Evolutionary conservation across 2,329 filamentous ascomycete species (phyloP).

Genomic region (Blastomyces percursus): DNA sequence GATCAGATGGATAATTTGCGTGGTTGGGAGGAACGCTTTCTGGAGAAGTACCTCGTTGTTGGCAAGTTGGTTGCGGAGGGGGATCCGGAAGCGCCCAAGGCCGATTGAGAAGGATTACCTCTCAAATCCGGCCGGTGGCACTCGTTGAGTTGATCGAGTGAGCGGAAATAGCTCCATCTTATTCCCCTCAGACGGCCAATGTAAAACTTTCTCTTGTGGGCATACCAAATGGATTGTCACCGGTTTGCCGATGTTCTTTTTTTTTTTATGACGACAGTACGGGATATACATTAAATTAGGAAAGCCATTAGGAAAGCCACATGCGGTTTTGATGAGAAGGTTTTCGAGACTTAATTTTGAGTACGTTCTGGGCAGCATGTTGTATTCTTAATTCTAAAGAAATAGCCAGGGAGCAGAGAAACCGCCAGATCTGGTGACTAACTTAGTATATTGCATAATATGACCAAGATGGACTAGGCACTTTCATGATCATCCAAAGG

Average conservation of each 20-base stretch:
- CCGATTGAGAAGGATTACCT: not conserved
- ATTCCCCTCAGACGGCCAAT: not conserved
- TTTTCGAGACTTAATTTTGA: not conserved
- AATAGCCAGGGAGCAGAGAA: not conserved
- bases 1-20: conserved; percentile 74
- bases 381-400: not conserved
- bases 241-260: not conserved
- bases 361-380: not conserved
- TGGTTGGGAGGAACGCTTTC: conserved; percentile 90
- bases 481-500: not conserved
- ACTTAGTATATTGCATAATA: not conserved
- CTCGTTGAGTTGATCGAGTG: not conserved
- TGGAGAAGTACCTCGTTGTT: conserved; percentile 90
- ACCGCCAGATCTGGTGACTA: not conserved
- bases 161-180: not conserved
- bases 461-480: not conserved
- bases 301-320: too few species aligned
- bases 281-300: not conserved
- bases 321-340: not conserved
- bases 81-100: conserved; percentile 29
- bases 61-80: conserved; percentile 66
- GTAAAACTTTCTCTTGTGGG: not conserved
- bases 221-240: not conserved
- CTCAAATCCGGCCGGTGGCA: not conserved
- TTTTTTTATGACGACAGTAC: not conserved